Base-by-base conservation (phyloP, 176 grass and related monocot species). In the Lolium rigidum region DNA sequence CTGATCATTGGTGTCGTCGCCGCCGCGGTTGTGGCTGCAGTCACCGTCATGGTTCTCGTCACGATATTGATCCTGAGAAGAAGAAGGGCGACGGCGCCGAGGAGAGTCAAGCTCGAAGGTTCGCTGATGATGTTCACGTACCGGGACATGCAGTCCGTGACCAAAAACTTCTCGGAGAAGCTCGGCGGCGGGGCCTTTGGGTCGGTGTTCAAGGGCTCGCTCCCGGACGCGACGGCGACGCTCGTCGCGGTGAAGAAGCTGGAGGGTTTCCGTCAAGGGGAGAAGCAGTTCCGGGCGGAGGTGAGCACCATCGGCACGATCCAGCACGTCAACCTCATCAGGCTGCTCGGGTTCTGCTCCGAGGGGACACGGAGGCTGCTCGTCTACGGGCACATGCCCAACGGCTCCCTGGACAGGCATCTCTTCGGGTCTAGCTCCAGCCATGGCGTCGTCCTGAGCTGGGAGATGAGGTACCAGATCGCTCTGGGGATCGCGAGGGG, bases 211-310 rank as follows among this genome's bases (percentile, higher is more conserved):
- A 89, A 89, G 9, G 92, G 92, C 0, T 47, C 58, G 0, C 63
- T 92, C 10, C 81, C 78, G 0, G 89, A 89, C 82, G 62, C 39
- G 1, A 80, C 82, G 6, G 69, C 39, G 1, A 88, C 78, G 11
- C 64, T 4, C 1, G 90, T 94, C 6, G 92, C 92, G 0, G 87
- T 92, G 24, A 94, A 94, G 90, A 90, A 90, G 82, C 87, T 94
- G 1, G 87, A 92, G 18, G 90, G 92, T 31, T 31, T 92, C 6
- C 85, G 79, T 7, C 93, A 94, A 43, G 93, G 92, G n/a, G 92
- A 92, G 87, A 94, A 94, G 87, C 90, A 94, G 69, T 94, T 92
- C 80, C 92, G 92, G 0, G 81, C 86, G 2, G 92, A 94, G 86
- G 89, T 94, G 70, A 94, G 86, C 86, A 94, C 92, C 0, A 84